Base-by-base conservation (phyloP, 768 basidiomycete genomes). In the Leccinum arenicola region DNA sequence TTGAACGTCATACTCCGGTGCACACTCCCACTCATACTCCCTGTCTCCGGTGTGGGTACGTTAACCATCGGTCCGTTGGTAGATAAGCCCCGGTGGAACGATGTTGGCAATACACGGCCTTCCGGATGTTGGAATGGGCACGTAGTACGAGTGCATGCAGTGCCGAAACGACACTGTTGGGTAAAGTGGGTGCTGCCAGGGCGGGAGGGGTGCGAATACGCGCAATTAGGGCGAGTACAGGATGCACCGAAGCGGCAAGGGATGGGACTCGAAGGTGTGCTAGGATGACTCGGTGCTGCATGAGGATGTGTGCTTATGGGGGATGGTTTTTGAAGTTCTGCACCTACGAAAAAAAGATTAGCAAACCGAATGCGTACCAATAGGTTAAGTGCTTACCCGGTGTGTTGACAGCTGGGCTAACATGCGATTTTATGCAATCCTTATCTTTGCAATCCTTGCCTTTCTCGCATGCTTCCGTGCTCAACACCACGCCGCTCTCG, bases 101-200 rank as follows among this genome's bases (percentile, higher is more conserved):
- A 77, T 3, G 84, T 79, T 3, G 92, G 91, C 8, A 93, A 79
- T 23, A 90, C 88, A 12, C 92, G 88, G 10, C 89, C 89, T 57
- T 91, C 85, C 0, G 96, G 96, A 70, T 99, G 96, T 62, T 91
- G 85, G 80, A 89, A 99, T n/a, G 85, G 75, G 72, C 96, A 98
- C 62, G 85, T 82, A 35, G 86, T 85, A 56, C 93, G 85, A 9
- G 93, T 97, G 73, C 96, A 98, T 19, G 77, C 82, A 14, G 89
- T 77, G 21, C 93, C 95, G 66, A 92, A 98, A 55, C 89, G 84
- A 74, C 96, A 98, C 29, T 82, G 83, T 65, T 78, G 77, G 38
- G 75, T 68, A 52, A 76, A 77, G 35, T 80, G 78, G 19, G 73
- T 65, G 60, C 62, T 66, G 55, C 54, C 40, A 36, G 73, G 73